Evolutionary conservation across 2,329 filamentous ascomycete genomes (phyloP), one percentile per base, ranked within the genome.

Genomic region (Lachnellula suecica): DNA sequence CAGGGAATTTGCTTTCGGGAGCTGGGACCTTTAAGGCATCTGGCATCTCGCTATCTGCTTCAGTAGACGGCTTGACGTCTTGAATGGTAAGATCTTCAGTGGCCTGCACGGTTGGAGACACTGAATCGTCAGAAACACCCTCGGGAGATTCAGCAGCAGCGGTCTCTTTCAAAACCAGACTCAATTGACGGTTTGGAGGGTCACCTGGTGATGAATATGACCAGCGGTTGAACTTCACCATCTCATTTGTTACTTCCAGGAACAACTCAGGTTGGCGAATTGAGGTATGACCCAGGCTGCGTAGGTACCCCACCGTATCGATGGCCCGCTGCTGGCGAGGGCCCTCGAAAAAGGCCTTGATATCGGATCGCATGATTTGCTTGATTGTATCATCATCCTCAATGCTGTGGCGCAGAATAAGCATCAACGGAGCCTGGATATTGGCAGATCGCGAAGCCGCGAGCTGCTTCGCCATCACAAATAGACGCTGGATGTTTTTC

Each of bases 401-500:
- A 49, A 97, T 83, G 59, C 99, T 87, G 66, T 99, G 94, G 37
- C 95, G 86, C 40, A 99, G 75, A 47, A 97, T 87, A 11, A 93
- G 81, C 80, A 97, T 87, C 27, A 70, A 44, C 29, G 66, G 67
- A 56, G 80, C 79, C 56, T 87, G 82, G 9, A 99, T 79, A 49
- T 87, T 86, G 49, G 88, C 82, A 25, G 91, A 89, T 6, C 89
- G 88, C 25, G 85, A 81, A 23, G 88, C 89, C 19, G 90, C 86
- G 53, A 97, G 82, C 68, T 97, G 93, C 69, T 95, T 96, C 52
- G 93, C 85, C 89, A 97, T 96, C 47, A 97, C 82, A 70, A 99
- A 97, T 20, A 99, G 76, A 24, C 91, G 83, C 66, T 94, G 89
- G 44, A 99, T 78, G 62, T 96, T 95, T 66, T 86, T 88, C 74